Evolutionary conservation across 257 asterid species (phyloP), one percentile per base, ranked within the genome.

Genomic region (Vinca minor): DNA sequence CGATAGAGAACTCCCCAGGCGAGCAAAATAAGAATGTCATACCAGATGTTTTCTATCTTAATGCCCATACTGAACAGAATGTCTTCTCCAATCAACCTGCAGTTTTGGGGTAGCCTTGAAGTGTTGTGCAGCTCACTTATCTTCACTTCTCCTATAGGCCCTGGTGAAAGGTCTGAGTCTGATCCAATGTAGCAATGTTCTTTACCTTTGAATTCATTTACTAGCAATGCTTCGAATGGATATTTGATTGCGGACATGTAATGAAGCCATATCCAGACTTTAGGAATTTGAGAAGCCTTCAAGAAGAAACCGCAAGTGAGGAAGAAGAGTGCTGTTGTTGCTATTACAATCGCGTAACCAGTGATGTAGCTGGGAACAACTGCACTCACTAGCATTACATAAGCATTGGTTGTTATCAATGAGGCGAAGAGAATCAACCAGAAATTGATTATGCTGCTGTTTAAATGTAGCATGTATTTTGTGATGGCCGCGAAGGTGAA

Each of bases 261-360:
- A 67, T 89, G 94, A 59, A 85, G 78, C 97, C 97, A 89, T 70
- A 74, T 73, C 97, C 97, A 89, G 65, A 71, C 78, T 0, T 10
- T 8, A 0, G 95, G 97, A 31, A 89, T 87, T 31, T 83, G 85
- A 3, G 97, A 83, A 1, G 79, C 73, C 56, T 89, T 87, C 82
- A 87, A 65, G 92, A 89, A 89, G 73, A 89, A 89, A 0, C 97
- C 95, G 26, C 97, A 87, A 1, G 91, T 85, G 21, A 89, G 76
- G 86, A 89, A 87, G 82, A 89, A 89, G 34, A 89, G 90, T 38
- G 97, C 95, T 2, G 97, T 87, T 13, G 95, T 87, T 20, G 97
- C 95, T 47, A 89, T 89, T n/a, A 89, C 97, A 3, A 87, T 78
- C 1, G 94, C 95, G 13, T 89, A 87, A 21, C 97, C 97, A 0